phyloP scores from a whole-genome alignment of 495 filamentous ascomycete genomes.

The Achaetomiella virescens region DNA sequence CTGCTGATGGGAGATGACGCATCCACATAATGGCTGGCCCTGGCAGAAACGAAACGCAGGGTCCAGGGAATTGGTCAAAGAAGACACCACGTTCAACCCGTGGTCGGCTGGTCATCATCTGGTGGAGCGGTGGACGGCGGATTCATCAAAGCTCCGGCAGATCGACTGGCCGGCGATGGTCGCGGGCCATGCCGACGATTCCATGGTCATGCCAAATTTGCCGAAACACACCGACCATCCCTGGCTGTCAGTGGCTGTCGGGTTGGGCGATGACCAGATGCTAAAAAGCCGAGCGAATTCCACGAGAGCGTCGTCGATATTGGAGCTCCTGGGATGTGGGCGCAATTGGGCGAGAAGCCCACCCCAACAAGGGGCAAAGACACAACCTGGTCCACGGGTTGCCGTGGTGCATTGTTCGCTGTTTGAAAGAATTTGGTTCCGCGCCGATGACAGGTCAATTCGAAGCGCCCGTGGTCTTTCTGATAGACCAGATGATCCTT shows the following conservation, averaged over 20 bases:
- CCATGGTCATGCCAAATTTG: slow-evolving; percentile 1
- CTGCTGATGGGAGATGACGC: slow-evolving; percentile 6
- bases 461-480: slow-evolving; percentile 13
- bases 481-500: slow-evolving; percentile 5
- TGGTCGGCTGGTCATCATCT: slow-evolving; percentile 1
- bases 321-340: background rate
- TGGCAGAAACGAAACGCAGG: slow-evolving; percentile 9
- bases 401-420: background rate
- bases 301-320: background rate
- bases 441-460: slow-evolving; percentile 10
- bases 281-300: background rate
- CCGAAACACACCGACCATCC: background rate
- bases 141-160: background rate
- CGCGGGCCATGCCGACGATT: slow-evolving; percentile 7
- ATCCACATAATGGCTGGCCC: slow-evolving; percentile 1
- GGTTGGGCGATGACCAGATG: background rate
- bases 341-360: background rate
- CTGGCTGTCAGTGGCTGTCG: background rate
- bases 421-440: background rate
- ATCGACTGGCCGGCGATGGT: slow-evolving; percentile 10
- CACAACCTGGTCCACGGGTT: background rate
- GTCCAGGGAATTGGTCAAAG: slow-evolving; percentile 8
- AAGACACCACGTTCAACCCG: slow-evolving; percentile 3
- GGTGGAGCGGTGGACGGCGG: slow-evolving; percentile 1
- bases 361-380: background rate